Base-by-base conservation (phyloP, 768 basidiomycete species). In the Russula sp. region DNA sequence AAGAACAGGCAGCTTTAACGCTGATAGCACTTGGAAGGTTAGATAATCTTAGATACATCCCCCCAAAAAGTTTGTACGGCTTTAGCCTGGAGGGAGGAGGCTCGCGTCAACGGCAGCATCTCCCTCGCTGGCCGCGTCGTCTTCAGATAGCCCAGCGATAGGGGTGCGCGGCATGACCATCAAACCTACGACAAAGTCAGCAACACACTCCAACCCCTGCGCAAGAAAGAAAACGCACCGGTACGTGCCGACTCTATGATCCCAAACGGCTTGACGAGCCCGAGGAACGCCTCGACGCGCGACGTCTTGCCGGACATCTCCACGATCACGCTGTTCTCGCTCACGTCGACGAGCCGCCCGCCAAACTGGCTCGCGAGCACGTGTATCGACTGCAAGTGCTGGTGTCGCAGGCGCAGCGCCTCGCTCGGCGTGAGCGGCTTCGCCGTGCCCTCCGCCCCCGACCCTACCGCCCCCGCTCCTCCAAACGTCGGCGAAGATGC, bases 151-250 rank as follows among this genome's bases (percentile, higher is more conserved):
- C 57, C 80, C 77, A 16, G 82, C 73, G 70, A 98, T 89, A 2
- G 96, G 95, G 6, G 97, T 97, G 64, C 97, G 84, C 4, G 97
- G 97, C 91, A 99, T 97, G 6, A 91, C 95, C 96, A 99, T 99
- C 44, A 91, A 77, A 71, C 95, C 95, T 96, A 65, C 6, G 39
- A 34, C 22, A 1, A 40, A 52, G 18, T 6, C 18, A 10, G 22
- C 16, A 34, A 44, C 35, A 18, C 5, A 16, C 5, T 27, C 27
- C 27, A 27, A 27, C 27, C 27, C 27, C 27, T 3, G 2, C 27
- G 27, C 27, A 27, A 27, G 14, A 14, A 34, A 6, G 1, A 31
- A 31, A 7, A 44, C 84, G 62, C 65, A 95, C 95, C 96, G 39
- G 94, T 94, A 59, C 97, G 79, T 22, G 97, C 95, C 34, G 93